Evolutionary conservation across 2,329 filamentous ascomycete genomes (phyloP), one percentile per base, ranked within the genome.

Genomic region (Penicillium sp.): DNA sequence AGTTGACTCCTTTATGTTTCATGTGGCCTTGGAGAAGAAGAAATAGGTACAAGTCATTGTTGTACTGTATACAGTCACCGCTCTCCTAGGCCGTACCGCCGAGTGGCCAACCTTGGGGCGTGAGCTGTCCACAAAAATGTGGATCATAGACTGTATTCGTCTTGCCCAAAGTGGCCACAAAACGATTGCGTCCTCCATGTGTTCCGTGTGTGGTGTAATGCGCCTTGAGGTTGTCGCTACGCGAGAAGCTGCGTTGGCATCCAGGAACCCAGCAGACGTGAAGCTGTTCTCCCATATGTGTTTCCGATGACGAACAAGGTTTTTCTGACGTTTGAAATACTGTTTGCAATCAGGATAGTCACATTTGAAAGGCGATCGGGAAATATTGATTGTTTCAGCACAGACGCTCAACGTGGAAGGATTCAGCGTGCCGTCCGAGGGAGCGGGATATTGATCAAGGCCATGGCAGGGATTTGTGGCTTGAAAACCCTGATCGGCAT

Each of bases 191-290:
- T 9, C 51, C 44, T n/a, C 31, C 16, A n/a, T 11, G 8, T 41
- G 19, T 53, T 8, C 16, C 44, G 22, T 53, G 51, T 21, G 44
- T 53, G 9, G 16, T 6, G 16, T 53, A 51, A 26, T 56, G 41
- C 21, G 43, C 22, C 9, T 51, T 51, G 16, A 55, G 48, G 29
- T 48, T 45, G 22, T 45, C 43, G 10, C 43, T 26, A 47, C 51
- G 51, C 14, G 27, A 19, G 41, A 53, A 53, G 10, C 51, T 27
- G 19, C 39, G 37, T 21, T 48, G 46, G 35, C 33, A 55, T 2
- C 44, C 46, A 14, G 45, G 27, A 53, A 59, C 48, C 53, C 19
- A 56, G 27, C 46, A 55, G 27, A 5, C 7, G 51, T 48, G 14
- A 2, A 33, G 22, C 48, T 21, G 45, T 44, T 33, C 21, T 14